phyloP scores from a whole-genome alignment of 306 rosid species.

The Canavalia ensiformis region DNA sequence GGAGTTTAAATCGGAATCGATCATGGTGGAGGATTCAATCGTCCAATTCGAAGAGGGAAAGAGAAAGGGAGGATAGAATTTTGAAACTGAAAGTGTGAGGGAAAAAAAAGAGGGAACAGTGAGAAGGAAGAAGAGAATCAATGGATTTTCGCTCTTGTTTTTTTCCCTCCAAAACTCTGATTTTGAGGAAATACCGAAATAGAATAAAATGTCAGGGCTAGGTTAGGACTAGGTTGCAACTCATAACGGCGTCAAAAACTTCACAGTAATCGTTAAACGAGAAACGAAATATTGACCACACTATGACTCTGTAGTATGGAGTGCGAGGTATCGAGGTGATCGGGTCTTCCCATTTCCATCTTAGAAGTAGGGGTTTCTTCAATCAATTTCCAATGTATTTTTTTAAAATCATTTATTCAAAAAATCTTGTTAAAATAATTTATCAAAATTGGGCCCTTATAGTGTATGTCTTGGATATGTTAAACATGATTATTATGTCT shows the following conservation, averaged over 20 bases:
- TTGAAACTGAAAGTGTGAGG: not conserved
- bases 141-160: not conserved
- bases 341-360: too few species aligned
- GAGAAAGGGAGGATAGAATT: not conserved
- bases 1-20: not conserved
- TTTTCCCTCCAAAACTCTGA: slow-evolving; percentile 47
- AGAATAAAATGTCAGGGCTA: too few species aligned
- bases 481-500: too few species aligned
- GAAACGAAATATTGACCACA: too few species aligned
- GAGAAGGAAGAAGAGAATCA: not conserved
- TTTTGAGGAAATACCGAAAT: not conserved
- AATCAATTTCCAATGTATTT: too few species aligned
- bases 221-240: not conserved
- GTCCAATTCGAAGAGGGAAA: not conserved
- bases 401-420: too few species aligned
- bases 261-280: not conserved
- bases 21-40: slow-evolving; percentile 34
- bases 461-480: too few species aligned
- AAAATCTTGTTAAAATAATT: too few species aligned
- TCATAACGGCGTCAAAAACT: not conserved
- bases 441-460: too few species aligned
- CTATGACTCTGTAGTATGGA: too few species aligned
- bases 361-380: too few species aligned
- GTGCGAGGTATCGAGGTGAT: too few species aligned
- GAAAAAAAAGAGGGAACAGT: not conserved